A percentile compares a stretch with the other conserved stretches of the same genome.
Conservation (phyloP, 2,329 filamentous ascomycete species). For the Harringtonia aguacate region DNA sequence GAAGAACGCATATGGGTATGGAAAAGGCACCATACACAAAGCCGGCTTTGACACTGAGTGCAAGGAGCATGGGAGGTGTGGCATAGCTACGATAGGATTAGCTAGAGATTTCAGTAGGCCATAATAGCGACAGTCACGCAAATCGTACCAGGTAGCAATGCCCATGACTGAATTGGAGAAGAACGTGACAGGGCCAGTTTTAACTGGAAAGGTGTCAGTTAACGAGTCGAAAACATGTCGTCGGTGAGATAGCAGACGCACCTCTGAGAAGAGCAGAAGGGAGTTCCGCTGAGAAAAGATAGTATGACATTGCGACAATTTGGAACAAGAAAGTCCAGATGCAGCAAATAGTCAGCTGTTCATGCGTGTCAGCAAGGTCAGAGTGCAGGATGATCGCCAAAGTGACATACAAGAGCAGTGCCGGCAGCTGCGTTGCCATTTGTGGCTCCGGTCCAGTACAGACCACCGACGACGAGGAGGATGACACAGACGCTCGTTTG, state of each 20-base stretch:
- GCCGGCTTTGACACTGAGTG: conserved; percentile 2
- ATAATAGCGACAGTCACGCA: background rate
- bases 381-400: background rate
- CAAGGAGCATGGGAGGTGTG: conserved; percentile 6
- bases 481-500: conserved; percentile 2
- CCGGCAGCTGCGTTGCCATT: conserved; percentile 2
- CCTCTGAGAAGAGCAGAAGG: conserved; percentile 7
- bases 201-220: background rate
- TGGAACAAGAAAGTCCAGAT: conserved; percentile 6
- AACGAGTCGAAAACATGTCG: background rate
- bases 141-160: conserved; percentile 5
- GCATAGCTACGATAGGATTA: background rate
- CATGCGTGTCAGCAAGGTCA: background rate
- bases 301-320: conserved; percentile 3
- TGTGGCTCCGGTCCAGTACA: conserved; percentile 5
- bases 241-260: too few species aligned
- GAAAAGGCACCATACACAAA: conserved; percentile 7
- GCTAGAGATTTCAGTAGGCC: background rate
- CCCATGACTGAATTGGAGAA: conserved; percentile 6
- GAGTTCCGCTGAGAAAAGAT: conserved; percentile 6
- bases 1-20: conserved; percentile 3
- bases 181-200: conserved; percentile 6
- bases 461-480: conserved; percentile 5
- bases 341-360: conserved; percentile 4
- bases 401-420: background rate